A percentile compares a stretch with the other conserved stretches of the same genome.
Evolutionary conservation across 768 basidiomycete genomes (phyloP).

Genomic region (Zangia roseola): DNA sequence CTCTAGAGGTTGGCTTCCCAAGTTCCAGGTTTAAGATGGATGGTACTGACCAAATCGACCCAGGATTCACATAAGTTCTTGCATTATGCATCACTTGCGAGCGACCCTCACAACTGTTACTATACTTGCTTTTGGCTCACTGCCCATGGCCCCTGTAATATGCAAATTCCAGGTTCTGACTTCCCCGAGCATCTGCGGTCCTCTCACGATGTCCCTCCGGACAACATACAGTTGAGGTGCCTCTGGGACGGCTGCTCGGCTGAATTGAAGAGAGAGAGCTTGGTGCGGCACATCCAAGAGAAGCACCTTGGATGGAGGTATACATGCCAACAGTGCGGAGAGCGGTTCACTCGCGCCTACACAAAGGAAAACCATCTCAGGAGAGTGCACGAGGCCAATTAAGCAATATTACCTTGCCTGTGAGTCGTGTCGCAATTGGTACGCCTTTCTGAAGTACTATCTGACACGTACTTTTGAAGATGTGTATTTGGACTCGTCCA

Average conservation of each 20-base stretch:
- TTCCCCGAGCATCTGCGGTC: slow-evolving; percentile 24
- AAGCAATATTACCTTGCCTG: not conserved
- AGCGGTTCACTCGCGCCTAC: slow-evolving; percentile 27
- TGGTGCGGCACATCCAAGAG: slow-evolving; percentile 27
- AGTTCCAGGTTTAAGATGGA: not conserved
- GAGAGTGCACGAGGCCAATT: slow-evolving; percentile 7
- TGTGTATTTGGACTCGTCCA: not conserved
- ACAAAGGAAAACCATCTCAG: slow-evolving; percentile 16
- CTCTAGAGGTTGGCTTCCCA: not conserved
- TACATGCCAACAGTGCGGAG: slow-evolving; percentile 16
- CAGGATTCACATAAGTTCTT: slow-evolving; percentile 8
- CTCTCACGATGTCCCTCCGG: slow-evolving; percentile 18
- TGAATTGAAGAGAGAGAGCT: slow-evolving; percentile 29
- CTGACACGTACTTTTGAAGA: slow-evolving; percentile 1
- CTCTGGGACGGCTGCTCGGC: slow-evolving; percentile 17
- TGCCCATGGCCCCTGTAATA: not conserved
- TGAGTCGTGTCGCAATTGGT: not conserved
- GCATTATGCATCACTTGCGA: not conserved
- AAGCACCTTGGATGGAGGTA: slow-evolving; percentile 20
- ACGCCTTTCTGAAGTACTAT: not conserved
- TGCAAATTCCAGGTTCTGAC: not conserved
- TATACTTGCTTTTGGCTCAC: slow-evolving; percentile 21
- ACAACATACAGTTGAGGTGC: slow-evolving; percentile 6
- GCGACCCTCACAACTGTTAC: slow-evolving; percentile 2
- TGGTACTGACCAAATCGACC: slow-evolving; percentile 1